These are phyloP conservation scores for Metschnikowia similis DNA, from an alignment of 805 yeast species.

Conservation along the genomic window DNA sequence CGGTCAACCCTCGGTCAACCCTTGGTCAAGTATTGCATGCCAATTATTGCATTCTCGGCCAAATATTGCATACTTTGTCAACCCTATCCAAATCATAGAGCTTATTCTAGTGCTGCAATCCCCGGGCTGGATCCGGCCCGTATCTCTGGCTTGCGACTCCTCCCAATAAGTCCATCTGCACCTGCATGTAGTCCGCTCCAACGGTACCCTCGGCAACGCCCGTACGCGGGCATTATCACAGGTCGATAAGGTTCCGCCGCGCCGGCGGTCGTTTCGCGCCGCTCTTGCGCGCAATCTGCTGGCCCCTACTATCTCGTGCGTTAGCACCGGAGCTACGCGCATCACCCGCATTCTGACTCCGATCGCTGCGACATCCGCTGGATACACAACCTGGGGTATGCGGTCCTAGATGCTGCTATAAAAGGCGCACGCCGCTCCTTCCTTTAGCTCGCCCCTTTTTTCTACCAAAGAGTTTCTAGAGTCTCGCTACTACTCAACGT, in stretches of 20 bases:
- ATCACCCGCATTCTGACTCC: constrained; percentile 17
- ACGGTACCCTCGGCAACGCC: not conserved
- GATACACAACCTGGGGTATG: constrained; percentile 10
- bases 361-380: constrained; percentile 16
- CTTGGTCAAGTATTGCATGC: too few species aligned
- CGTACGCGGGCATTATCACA: not conserved
- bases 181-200: not conserved
- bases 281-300: not conserved
- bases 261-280: constrained; percentile 5
- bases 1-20: too few species aligned
- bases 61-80: not conserved
- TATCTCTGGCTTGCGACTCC: too few species aligned
- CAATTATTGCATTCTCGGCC: too few species aligned
- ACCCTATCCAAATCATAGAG: too few species aligned
- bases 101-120: too few species aligned
- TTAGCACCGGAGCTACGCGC: constrained; percentile 6
- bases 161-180: too few species aligned
- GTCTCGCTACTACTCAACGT: not conserved
- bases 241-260: constrained; percentile 6
- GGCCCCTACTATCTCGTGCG: constrained; percentile 4
- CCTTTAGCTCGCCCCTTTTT: not conserved
- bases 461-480: not conserved
- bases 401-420: constrained; percentile 6
- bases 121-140: too few species aligned
- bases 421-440: constrained; percentile 1